These are phyloP conservation scores for Sugiyamaella grinbergsii DNA, from an alignment of 1,139 yeast species.

Conservation along the genomic window DNA sequence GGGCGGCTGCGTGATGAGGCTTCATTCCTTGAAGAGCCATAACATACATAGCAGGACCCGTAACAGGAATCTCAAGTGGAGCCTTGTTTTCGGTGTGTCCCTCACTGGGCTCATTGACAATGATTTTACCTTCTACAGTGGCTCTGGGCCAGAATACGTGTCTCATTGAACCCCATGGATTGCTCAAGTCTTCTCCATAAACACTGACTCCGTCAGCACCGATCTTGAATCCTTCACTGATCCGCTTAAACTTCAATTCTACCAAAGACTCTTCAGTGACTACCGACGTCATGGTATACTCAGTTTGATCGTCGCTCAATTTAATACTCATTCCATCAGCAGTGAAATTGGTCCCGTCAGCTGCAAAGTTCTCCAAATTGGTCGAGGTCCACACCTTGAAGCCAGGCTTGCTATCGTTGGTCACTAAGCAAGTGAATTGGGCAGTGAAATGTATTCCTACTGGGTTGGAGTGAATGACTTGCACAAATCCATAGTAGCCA, in stretches of 20 bases:
- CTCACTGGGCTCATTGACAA: conserved; percentile 36
- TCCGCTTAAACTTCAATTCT: conserved; percentile 63
- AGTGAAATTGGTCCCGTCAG: conserved; percentile 76
- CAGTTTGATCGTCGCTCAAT: conserved; percentile 56
- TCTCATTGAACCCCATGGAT: conserved; percentile 98
- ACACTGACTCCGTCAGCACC: conserved; percentile 84
- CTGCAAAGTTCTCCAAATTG: conserved; percentile 74
- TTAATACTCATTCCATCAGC: conserved; percentile 64
- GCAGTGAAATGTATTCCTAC: conserved; percentile 91
- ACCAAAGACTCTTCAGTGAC: conserved; percentile 75
- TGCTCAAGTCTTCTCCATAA: conserved; percentile 71
- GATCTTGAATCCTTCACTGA: conserved; percentile 78
- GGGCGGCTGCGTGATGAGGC: conserved; percentile 97
- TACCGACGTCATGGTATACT: conserved; percentile 61
- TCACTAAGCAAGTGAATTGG: conserved; percentile 87
- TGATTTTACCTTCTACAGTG: conserved; percentile 62
- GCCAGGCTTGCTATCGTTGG: conserved; percentile 54
- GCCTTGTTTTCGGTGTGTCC: neutral
- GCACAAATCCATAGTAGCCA: conserved; percentile 84
- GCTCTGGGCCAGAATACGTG: conserved; percentile 97
- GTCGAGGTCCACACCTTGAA: conserved; percentile 84
- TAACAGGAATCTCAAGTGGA: conserved; percentile 34
- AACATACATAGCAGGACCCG: conserved; percentile 79
- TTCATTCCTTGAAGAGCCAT: conserved; percentile 99
- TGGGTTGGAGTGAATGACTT: conserved; percentile 88